phyloP scores from a whole-genome alignment of 306 rosid genomes.

The Mimosa pudica region DNA sequence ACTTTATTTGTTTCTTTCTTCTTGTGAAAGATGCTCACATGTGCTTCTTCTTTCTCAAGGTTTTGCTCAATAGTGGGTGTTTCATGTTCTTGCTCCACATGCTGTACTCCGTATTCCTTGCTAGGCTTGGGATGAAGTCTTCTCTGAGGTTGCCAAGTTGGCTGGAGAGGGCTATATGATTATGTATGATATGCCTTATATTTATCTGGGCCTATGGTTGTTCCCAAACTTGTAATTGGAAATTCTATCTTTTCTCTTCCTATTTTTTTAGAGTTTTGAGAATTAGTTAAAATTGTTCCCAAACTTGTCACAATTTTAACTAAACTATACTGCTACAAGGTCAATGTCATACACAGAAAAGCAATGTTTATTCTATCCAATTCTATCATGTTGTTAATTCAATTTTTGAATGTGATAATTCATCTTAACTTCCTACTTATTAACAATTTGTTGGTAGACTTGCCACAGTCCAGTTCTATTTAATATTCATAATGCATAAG shows the following conservation, averaged over 20 bases:
- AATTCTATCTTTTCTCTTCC: background rate
- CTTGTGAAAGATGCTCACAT: constrained; percentile 27
- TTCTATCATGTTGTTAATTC: background rate
- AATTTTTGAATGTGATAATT: background rate
- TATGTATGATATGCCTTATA: constrained; percentile 14
- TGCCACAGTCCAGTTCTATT: no score
- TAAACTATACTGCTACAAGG: background rate
- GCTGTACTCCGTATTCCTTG: constrained; percentile 76
- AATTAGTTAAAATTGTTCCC: background rate
- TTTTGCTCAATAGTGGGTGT: constrained; percentile 72
- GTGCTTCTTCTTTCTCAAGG: constrained; percentile 48
- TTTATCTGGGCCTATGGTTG: constrained; percentile 22
- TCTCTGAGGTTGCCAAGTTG: constrained; percentile 85
- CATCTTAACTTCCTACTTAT: no score
- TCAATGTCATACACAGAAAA: background rate
- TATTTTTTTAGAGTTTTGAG: background rate
- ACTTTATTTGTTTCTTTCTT: constrained; percentile 21
- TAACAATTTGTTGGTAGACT: no score
- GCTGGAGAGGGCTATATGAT: constrained; percentile 73
- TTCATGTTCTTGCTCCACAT: constrained; percentile 87
- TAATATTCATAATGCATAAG: no score
- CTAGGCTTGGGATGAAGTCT: constrained; percentile 86
- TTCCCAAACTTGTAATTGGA: constrained; percentile 3
- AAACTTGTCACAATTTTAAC: constrained; percentile 8
- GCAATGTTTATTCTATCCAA: background rate